A percentile compares a stretch with the other conserved stretches of the same genome.
Conservation (phyloP, 768 basidiomycete species). For the Asterophora lycoperdoides region DNA sequence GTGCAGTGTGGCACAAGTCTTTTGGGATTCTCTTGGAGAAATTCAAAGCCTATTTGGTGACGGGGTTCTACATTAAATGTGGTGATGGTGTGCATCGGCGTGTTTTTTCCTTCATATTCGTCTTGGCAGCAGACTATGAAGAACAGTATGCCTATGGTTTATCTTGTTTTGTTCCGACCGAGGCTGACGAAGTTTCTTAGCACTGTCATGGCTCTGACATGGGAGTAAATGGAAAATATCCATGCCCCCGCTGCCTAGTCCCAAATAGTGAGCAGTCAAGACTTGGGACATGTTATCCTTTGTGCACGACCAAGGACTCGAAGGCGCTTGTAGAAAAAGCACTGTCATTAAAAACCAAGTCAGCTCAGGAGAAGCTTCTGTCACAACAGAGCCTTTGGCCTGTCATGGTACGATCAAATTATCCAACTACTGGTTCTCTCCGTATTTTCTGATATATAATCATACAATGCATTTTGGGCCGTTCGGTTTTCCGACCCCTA, state of each 20-base stretch:
- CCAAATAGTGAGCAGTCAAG: slow-evolving; percentile 21
- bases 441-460: neutral
- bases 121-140: slow-evolving; percentile 29
- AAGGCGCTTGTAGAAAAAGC: slow-evolving; percentile 13
- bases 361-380: slow-evolving; percentile 18
- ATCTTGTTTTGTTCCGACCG: neutral
- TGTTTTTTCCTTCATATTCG: slow-evolving; percentile 24
- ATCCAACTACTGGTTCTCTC: neutral
- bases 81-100: slow-evolving; percentile 11
- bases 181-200: neutral
- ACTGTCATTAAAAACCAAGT: neutral
- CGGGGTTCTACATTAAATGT: slow-evolving; percentile 3
- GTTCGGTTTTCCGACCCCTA: slow-evolving; percentile 31
- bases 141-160: slow-evolving; percentile 27
- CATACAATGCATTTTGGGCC: slow-evolving; percentile 39
- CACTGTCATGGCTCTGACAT: neutral
- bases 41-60: slow-evolving; percentile 10
- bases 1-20: slow-evolving; percentile 23
- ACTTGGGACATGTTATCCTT: slow-evolving; percentile 9
- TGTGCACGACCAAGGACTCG: slow-evolving; percentile 14
- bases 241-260: slow-evolving; percentile 32
- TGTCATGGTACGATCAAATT: slow-evolving; percentile 19
- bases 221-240: slow-evolving; percentile 22
- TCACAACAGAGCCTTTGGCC: slow-evolving; percentile 19
- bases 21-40: slow-evolving; percentile 18